phyloP scores from a whole-genome alignment of 495 filamentous ascomycete genomes.

The Aspergillus heteromorphus region DNA sequence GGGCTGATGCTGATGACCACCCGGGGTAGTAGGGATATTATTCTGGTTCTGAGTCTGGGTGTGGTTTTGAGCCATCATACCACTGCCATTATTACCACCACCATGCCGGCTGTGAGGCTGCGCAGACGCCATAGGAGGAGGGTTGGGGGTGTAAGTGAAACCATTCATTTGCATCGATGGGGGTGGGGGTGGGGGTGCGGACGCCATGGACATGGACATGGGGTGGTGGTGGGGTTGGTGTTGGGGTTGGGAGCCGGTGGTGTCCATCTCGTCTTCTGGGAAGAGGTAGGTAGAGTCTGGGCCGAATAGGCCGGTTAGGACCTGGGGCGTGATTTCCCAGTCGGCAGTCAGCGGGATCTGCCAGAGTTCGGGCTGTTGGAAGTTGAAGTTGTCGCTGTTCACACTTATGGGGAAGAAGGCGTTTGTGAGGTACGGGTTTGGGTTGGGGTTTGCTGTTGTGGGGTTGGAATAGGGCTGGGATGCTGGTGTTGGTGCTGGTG shows the following conservation, averaged over 20 bases:
- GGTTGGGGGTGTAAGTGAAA: too few species aligned
- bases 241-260: neutral
- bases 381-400: constrained; percentile 11
- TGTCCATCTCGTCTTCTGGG: neutral
- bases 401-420: constrained; percentile 22
- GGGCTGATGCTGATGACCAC: neutral
- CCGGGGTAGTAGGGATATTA: too few species aligned
- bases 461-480: constrained; percentile 4
- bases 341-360: constrained; percentile 34
- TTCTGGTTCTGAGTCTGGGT: neutral
- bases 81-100: neutral
- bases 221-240: neutral
- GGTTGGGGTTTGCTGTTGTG: constrained; percentile 6
- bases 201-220: neutral
- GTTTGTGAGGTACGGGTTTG: constrained; percentile 4
- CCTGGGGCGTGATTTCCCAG: constrained; percentile 31
- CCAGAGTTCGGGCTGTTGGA: constrained; percentile 32
- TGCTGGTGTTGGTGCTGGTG: constrained; percentile 1
- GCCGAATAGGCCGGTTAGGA: constrained; percentile 28
- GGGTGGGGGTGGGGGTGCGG: too few species aligned
- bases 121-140: too few species aligned
- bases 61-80: neutral
- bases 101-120: too few species aligned
- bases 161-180: too few species aligned
- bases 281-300: neutral